Conservation (phyloP, 202 grass and related monocot species). For the Schoenoplectus triqueter region DNA sequence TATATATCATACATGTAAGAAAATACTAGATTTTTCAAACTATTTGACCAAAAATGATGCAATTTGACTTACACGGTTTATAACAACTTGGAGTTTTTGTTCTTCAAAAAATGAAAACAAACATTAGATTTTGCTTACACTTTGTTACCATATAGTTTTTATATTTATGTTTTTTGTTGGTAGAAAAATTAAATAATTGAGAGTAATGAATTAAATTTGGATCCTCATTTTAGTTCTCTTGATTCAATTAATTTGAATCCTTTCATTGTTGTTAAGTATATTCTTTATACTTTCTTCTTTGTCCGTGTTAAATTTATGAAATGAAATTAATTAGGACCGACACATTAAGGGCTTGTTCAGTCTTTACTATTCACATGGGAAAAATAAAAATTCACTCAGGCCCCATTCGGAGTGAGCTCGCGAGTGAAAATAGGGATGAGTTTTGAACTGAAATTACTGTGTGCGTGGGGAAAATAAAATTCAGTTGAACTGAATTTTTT, state of each 20-base stretch:
- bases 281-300: neutral
- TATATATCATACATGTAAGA: neutral
- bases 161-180: neutral
- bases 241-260: neutral
- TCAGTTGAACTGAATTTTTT: no score
- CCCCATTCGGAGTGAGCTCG: no score
- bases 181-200: neutral
- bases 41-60: neutral
- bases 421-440: no score
- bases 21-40: neutral
- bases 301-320: neutral
- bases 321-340: neutral
- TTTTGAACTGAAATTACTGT: no score
- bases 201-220: neutral
- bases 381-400: no score
- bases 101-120: no score
- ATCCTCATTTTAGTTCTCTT: neutral
- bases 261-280: no score
- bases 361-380: no score
- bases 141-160: neutral
- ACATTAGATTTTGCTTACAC: no score
- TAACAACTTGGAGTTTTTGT: neutral
- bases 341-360: neutral
- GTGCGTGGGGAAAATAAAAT: no score
- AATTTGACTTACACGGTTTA: neutral